Evolutionary conservation across 2,329 filamentous ascomycete species (phyloP), one percentile per base, ranked within the genome.

Genomic region (Acephala macrosclerotiorum): DNA sequence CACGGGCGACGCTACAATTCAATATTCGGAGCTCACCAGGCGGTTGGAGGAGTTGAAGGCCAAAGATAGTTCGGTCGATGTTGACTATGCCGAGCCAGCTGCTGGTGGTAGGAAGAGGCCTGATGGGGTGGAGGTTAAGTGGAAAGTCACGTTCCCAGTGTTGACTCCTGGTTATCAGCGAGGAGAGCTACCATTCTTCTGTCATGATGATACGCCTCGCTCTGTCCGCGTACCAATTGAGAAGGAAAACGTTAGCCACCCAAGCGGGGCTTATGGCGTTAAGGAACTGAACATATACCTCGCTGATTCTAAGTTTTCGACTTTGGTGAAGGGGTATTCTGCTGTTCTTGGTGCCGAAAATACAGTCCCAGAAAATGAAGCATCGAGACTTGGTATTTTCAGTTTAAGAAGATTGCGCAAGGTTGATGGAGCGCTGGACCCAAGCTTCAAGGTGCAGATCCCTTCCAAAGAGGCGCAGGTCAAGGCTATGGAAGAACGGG

Each of bases 121-220:
- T 0, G 87, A 90, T 73, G 87, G 87, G 0, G 77, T 79, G 1
- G 81, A 84, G 36, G 75, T 91, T 35, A 80, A 85, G 65, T 92
- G 89, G 88, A 81, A 83, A 26, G 83, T 88, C 26, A 85, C 86
- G 20, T 80, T 82, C 0, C 75, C 79, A 0, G 77, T 78, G 14
- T 74, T 67, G 20, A 60, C 35, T 26, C 60, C 40, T 38, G 66
- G 65, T 0, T 66, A 69, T 18, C 71, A 78, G 9, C 78, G 84
- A 0, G 87, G 88, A 0, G 77, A 78, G 16, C 73, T 88, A 12
- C 89, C 89, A 0, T 91, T 91, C 70, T 91, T 85, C 81, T 89
- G 87, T 71, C 81, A 91, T 56, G 89, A 92, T 74, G 77, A 85
- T 14, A 91, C 89, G 1, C 77, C 82, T 2, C 76, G 89, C 7